Base-by-base conservation (phyloP, 208 protist species). In the Trypanosoma mega region DNA sequence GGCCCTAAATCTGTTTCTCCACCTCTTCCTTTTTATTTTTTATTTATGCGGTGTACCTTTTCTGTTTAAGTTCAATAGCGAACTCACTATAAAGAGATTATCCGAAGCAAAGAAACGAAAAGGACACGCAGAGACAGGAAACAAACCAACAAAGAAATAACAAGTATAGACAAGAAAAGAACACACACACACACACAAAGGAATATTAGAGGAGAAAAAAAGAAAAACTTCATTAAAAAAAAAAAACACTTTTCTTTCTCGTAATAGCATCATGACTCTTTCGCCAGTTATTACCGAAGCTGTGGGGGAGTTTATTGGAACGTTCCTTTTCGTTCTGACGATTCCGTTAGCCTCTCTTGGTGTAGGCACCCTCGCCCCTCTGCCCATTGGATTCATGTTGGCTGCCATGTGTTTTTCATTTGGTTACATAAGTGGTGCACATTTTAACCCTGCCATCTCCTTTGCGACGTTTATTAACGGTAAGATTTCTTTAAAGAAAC, bases 381-480 rank as follows among this genome's bases (percentile, higher is more conserved):
- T 97, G 2, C 75, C 90, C 2, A 95, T 93, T 56, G 93, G 87
- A 11, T 96, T 97, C 46, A 87, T 87, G 72, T 68, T 93, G 3
- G 74, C 82, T 1, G 87, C 91, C 3, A 85, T 97, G 75, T 87
- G 85, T 61, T 97, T 96, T 68, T 83, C 87, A 24, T 96, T 97
- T 61, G 89, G 86, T 52, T 91, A 96, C 73, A 87, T 97, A 43
- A 92, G 82, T 59, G 91, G 91, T 7, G 93, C 90, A 2, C 90
- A 97, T 71, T 97, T 97, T 67, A 97, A 97, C 60, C 93, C 93
- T 0, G 91, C 90, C 30, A 85, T 97, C 31, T 85, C 89, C 20
- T 96, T 96, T 61, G 85, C 88, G 41, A 82, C 79, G 8, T 87
- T 91, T 55, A 75, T 96, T 39, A 94, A 88, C 39, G 63, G 88